phyloP scores from a whole-genome alignment of 2,329 filamentous ascomycete species.

The Pseudocercospora fijiensis region DNA sequence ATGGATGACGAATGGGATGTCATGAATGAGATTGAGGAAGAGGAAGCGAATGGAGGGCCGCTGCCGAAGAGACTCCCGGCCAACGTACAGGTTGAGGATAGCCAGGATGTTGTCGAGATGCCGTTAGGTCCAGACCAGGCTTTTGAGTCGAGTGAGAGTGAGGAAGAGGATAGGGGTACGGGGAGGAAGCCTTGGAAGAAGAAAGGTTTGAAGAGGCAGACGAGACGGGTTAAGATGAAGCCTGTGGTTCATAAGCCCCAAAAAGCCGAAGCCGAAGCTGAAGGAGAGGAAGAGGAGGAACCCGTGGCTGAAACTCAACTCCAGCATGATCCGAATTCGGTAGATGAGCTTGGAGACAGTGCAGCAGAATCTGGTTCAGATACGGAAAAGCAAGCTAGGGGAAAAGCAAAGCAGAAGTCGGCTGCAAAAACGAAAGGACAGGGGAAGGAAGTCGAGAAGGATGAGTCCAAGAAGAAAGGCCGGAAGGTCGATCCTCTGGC shows the following conservation, averaged over 20 bases:
- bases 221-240: constrained; percentile 61
- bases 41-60: constrained; percentile 29
- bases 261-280: constrained; percentile 29
- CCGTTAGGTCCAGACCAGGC: constrained; percentile 47
- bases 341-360: constrained; percentile 6
- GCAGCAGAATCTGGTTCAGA: background rate
- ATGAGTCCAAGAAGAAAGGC: constrained; percentile 38
- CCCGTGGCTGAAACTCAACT: constrained; percentile 27
- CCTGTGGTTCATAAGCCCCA: constrained; percentile 36
- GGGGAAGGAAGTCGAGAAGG: constrained; percentile 8
- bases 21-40: constrained; percentile 66
- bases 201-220: constrained; percentile 79
- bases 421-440: constrained; percentile 8
- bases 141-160: constrained; percentile 57
- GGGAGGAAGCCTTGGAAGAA: constrained; percentile 70
- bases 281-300: constrained; percentile 18
- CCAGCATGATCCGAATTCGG: background rate
- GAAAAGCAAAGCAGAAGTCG: constrained; percentile 12
- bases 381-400: background rate
- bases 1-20: constrained; percentile 73
- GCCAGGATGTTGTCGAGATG: constrained; percentile 44
- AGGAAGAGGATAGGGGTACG: constrained; percentile 39
- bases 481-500: constrained; percentile 49
- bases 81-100: constrained; percentile 43
- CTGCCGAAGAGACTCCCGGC: constrained; percentile 28